Evolutionary conservation across 169 alveolate genomes (phyloP), one percentile per base, ranked within the genome.

Genomic region (Cryptosporidium tyzzeri): DNA sequence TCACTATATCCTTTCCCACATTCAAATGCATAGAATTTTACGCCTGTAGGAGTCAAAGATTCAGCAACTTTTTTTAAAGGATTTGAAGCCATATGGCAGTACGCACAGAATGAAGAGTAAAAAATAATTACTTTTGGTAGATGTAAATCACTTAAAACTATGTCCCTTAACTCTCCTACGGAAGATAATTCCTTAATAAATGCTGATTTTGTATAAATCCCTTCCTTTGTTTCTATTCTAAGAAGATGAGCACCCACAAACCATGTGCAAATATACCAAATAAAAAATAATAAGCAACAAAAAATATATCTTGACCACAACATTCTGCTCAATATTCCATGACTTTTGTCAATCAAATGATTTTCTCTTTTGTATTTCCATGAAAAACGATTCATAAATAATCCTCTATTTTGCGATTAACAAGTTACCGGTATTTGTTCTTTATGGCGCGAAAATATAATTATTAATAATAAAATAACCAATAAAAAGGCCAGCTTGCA

Each of bases 191-290:
- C 89, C 1, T 35, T 80, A 65, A 80, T 58, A n/a, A 62, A 80
- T 33, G 37, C 41, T 4, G 80, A 62, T 23, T 80, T 80, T 45
- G 51, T 23, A 62, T 80, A 80, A 31, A 80, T 59, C 4, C 89
- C 89, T 44, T 59, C 75, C 37, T 53, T 80, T 14, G 62, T 80
- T 59, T 80, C 89, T 10, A 80, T 59, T 53, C 65, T 59, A 23
- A 80, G 75, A 26, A 80, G 65, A 6, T 80, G 89, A 37, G 89
- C 89, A 61, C 89, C 89, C 33, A 80, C 89, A 80, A 80, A 80
- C 89, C 89, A 80, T 8, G 68, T 65, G 51, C 89, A 80, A 37
- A 80, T 9, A 48, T 80, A 80, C 89, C 89, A 80, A 12, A 80
- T 62, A 6, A 80, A 14, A 14, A 80, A 41, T 35, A 80, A 58